These are phyloP conservation scores for Lagenidium sp. DNA, from an alignment of 352 stramenopile genomes.

Conservation along the genomic window DNA sequence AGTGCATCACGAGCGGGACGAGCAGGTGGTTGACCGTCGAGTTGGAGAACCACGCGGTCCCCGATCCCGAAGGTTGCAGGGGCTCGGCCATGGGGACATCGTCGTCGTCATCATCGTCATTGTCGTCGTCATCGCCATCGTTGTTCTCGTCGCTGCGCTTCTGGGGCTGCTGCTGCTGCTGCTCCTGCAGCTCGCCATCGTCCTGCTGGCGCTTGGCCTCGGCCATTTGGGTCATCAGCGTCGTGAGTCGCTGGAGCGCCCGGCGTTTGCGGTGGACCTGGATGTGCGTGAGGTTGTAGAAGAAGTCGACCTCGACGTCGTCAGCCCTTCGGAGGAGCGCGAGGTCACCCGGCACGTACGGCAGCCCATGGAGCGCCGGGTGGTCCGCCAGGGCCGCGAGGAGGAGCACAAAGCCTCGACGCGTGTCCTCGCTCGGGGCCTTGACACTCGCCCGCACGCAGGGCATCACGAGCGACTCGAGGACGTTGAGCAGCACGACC, in stretches of 20 bases:
- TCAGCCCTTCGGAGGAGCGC: constrained; percentile 63
- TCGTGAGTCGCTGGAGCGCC: constrained; percentile 87
- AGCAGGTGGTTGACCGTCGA: constrained; percentile 91
- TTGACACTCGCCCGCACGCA: constrained; percentile 79
- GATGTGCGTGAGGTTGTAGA: constrained; percentile 98
- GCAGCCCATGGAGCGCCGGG: constrained; percentile 20
- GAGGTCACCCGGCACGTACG: constrained; percentile 66
- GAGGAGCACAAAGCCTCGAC: constrained; percentile 81
- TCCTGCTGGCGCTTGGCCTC: constrained; percentile 23
- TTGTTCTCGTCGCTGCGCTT: constrained; percentile 4
- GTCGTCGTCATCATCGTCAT: constrained; percentile 11
- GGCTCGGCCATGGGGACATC: constrained; percentile 2
- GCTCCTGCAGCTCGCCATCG: background rate
- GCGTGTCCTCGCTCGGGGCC: constrained; percentile 59
- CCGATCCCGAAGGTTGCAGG: constrained; percentile 1
- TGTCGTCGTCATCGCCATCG: constrained; percentile 4
- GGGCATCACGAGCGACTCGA: constrained; percentile 87
- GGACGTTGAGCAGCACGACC: constrained; percentile 50
- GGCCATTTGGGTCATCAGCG: constrained; percentile 76
- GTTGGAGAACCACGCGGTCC: constrained; percentile 52
- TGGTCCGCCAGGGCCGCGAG: constrained; percentile 62
- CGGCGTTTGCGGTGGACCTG: constrained; percentile 93
- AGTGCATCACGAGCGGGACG: constrained; percentile 93
- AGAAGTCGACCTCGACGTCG: constrained; percentile 96
- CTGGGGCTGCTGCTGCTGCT: background rate